Evolutionary conservation across 257 asterid genomes (phyloP).

Genomic region (Capsicum chinense): DNA sequence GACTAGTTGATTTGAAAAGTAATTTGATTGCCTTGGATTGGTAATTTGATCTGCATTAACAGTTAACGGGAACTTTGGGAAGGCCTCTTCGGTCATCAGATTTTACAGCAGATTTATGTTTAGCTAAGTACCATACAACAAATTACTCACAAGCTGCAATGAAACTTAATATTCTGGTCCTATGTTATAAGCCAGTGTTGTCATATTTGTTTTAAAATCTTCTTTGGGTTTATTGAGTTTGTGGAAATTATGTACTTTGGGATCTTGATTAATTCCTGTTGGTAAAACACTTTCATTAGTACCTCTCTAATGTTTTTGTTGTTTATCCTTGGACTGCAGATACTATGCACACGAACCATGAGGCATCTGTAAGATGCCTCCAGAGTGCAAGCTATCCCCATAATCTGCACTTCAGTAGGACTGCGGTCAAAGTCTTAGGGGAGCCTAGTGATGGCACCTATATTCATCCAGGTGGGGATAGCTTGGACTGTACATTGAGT

Average conservation of each 20-base stretch:
- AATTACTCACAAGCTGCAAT: constrained; percentile 23
- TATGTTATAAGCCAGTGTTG: not conserved
- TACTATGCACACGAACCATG: constrained; percentile 53
- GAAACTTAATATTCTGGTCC: not conserved
- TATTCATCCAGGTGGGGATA: constrained; percentile 52
- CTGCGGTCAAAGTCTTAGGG: constrained; percentile 49
- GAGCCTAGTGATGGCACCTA: constrained; percentile 47
- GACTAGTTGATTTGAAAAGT: not conserved
- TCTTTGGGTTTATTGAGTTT: not conserved
- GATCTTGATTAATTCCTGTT: constrained; percentile 13
- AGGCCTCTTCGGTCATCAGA: not conserved
- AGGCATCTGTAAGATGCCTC: constrained; percentile 66
- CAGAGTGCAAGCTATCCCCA: constrained; percentile 57
- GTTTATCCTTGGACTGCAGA: constrained; percentile 46
- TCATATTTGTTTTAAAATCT: not conserved
- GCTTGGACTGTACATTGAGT: constrained; percentile 42
- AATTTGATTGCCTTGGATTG: not conserved
- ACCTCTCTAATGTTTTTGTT: not conserved
- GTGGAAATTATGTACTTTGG: constrained; percentile 22
- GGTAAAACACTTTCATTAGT: not conserved
- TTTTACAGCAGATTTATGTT: not conserved
- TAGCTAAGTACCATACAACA: not conserved
- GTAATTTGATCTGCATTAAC: not conserved
- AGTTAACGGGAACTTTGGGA: constrained; percentile 12
- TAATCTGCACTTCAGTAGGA: constrained; percentile 48